Evolutionary conservation across 257 asterid genomes (phyloP).

Genomic region (Leptodermis oblonga): DNA sequence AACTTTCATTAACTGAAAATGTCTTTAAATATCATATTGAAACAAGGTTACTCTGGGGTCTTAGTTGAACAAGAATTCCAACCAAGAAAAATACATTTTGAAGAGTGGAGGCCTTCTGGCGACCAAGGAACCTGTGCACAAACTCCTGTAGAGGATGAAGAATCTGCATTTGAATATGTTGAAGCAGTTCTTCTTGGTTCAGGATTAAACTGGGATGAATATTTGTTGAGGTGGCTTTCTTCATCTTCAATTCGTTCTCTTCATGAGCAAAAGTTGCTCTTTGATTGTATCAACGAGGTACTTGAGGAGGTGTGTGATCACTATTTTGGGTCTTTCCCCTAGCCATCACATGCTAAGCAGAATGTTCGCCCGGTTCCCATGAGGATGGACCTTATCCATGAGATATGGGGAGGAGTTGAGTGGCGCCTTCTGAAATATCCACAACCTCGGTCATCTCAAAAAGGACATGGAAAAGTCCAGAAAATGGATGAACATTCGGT

Average conservation of each 20-base stretch:
- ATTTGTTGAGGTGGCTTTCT: conserved; percentile 69
- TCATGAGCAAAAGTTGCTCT: conserved; percentile 75
- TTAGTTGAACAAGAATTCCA: conserved; percentile 61
- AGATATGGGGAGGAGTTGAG: conserved; percentile 76
- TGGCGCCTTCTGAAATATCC: conserved; percentile 39
- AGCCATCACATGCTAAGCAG: conserved; percentile 30
- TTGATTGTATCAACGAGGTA: conserved; percentile 72
- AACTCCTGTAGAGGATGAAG: conserved; percentile 68
- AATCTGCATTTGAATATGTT: conserved; percentile 96
- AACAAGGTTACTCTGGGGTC: conserved; percentile 16
- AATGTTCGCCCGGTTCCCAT: conserved; percentile 44
- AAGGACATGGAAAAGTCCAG: conserved; percentile 50
- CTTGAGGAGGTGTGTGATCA: conserved; percentile 54
- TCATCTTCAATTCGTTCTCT: conserved; percentile 49
- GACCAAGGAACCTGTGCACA: no score
- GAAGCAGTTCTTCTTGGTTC: conserved; percentile 98
- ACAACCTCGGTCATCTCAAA: conserved; percentile 44
- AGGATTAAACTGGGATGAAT: conserved; percentile 90
- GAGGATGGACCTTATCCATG: conserved; percentile 76
- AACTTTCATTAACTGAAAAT: conserved; percentile 5
- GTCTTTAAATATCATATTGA: conserved; percentile 20
- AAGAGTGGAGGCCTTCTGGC: no score
- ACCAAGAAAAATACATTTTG: conserved; percentile 68
- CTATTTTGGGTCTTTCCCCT: conserved; percentile 49
- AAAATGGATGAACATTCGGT: conserved; percentile 59